Percentiles rank a stretch among this genome's conserved stretches.
Evolutionary conservation across 139 green algal genomes (phyloP).

Genomic region (Picochlorum sp.): DNA sequence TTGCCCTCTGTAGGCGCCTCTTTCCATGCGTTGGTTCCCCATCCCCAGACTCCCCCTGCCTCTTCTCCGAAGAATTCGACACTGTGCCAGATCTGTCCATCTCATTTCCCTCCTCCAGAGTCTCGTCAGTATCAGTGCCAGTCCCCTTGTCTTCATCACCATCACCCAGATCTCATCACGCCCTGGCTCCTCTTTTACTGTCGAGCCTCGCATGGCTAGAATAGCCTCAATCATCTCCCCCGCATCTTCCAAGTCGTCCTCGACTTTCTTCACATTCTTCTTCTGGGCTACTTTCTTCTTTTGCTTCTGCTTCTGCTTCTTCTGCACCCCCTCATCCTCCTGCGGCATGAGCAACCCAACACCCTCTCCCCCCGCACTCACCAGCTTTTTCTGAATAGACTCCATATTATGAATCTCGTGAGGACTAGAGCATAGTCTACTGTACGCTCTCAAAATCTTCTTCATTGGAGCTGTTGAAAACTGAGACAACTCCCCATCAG

Average conservation of each 20-base stretch:
- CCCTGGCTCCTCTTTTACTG: background rate
- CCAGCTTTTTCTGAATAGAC: constrained; percentile 27
- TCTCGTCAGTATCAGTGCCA: background rate
- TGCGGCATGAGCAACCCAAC: constrained; percentile 5
- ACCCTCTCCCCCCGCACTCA: constrained; percentile 2
- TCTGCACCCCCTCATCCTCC: background rate
- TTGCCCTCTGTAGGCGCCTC: background rate
- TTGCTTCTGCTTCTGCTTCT: background rate
- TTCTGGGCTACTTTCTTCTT: background rate
- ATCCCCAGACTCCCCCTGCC: no score
- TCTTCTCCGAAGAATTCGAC: no score
- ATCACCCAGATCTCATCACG: background rate
- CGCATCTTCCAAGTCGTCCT: background rate
- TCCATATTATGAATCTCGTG: constrained; percentile 56
- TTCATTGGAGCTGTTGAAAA: constrained; percentile 62
- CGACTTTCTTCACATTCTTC: background rate
- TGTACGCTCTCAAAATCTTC: constrained; percentile 48
- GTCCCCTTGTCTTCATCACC: constrained; percentile 7
- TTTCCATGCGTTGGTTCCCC: no score
- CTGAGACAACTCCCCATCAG: constrained; percentile 52
- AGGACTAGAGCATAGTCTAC: constrained; percentile 28
- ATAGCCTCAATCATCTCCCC: background rate
- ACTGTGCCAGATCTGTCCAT: no score
- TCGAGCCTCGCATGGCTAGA: background rate
- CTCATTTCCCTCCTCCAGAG: no score